Evolutionary conservation across 1,284 basidiomycete genomes (phyloP).

Genomic region (Moesziomyces aphidis): DNA sequence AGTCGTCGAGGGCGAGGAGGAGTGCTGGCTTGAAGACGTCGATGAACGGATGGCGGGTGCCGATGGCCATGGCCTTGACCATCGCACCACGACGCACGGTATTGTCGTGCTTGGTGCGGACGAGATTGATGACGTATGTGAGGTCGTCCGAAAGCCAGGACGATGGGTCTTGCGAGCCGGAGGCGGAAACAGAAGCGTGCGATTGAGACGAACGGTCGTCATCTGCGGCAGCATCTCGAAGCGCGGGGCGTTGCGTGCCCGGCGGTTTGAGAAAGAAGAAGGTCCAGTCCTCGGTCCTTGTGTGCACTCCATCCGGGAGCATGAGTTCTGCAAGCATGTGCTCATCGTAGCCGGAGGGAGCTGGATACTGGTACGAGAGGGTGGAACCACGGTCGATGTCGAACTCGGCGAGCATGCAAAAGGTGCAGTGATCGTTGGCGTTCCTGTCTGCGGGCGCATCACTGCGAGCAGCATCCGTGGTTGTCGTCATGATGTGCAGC

Average conservation of each 20-base stretch:
- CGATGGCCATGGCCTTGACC: slow-evolving; percentile 96
- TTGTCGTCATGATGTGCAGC: no score
- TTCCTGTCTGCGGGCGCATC: slow-evolving; percentile 1
- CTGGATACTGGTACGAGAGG: slow-evolving; percentile 57
- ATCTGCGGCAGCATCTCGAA: slow-evolving; percentile 3
- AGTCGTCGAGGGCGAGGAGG: slow-evolving; percentile 93
- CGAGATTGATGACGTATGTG: slow-evolving; percentile 88
- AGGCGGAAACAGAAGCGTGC: background rate
- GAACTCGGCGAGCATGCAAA: slow-evolving; percentile 64
- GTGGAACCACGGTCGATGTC: slow-evolving; percentile 63
- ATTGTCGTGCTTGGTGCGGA: slow-evolving; percentile 94
- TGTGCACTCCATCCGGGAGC: slow-evolving; percentile 97
- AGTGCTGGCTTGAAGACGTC: slow-evolving; percentile 98
- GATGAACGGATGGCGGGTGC: slow-evolving; percentile 93
- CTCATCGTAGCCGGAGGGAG: slow-evolving; percentile 57
- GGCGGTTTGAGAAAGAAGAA: slow-evolving; percentile 82
- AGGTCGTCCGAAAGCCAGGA: slow-evolving; percentile 42
- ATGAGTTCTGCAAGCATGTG: slow-evolving; percentile 90
- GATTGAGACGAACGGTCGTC: slow-evolving; percentile 5
- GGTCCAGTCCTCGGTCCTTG: slow-evolving; percentile 95
- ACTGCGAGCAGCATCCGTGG: background rate
- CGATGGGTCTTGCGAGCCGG: slow-evolving; percentile 1
- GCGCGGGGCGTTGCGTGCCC: slow-evolving; percentile 12
- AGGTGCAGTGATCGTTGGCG: slow-evolving; percentile 48
- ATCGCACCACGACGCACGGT: slow-evolving; percentile 87